phyloP scores from a whole-genome alignment of 495 filamentous ascomycete species.

The Collariella sp. region DNA sequence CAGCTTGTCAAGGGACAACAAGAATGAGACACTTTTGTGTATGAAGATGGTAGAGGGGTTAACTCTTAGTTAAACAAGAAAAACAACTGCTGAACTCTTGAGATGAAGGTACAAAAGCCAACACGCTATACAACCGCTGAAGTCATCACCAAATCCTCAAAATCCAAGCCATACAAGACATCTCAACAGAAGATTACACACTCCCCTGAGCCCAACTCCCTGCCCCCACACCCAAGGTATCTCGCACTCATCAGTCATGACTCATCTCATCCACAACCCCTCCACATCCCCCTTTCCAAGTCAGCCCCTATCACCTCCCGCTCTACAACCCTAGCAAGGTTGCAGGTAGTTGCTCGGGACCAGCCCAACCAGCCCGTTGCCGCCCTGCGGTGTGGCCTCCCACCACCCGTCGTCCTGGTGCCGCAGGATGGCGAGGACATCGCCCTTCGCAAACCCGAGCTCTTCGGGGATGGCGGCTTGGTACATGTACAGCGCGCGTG shows the following conservation, averaged over 20 bases:
- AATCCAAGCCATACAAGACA: conserved; percentile 1
- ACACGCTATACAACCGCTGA: conserved; percentile 3
- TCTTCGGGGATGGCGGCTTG: conserved; percentile 91
- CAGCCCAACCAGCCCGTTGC: conserved; percentile 64
- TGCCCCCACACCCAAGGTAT: neutral
- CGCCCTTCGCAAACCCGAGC: conserved; percentile 86
- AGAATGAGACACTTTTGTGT: too few species aligned
- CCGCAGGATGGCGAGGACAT: conserved; percentile 77
- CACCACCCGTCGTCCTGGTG: conserved; percentile 99
- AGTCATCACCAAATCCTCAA: neutral
- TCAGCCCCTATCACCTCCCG: neutral
- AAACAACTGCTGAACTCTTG: too few species aligned
- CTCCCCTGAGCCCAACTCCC: conserved; percentile 3
- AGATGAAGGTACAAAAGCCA: neutral
- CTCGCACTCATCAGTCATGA: neutral
- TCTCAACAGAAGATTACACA: conserved; percentile 3
- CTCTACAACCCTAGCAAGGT: conserved; percentile 27
- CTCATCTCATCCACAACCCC: neutral
- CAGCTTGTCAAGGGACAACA: too few species aligned
- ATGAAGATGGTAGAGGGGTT: too few species aligned
- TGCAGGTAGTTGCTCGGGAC: conserved; percentile 98
- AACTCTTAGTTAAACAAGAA: too few species aligned
- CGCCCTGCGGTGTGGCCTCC: conserved; percentile 88
- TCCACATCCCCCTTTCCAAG: too few species aligned
- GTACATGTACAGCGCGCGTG: conserved; percentile 90